Evolutionary conservation across 257 asterid genomes (phyloP), one percentile per base, ranked within the genome.

Genomic region (Nicotiana sylvestris): DNA sequence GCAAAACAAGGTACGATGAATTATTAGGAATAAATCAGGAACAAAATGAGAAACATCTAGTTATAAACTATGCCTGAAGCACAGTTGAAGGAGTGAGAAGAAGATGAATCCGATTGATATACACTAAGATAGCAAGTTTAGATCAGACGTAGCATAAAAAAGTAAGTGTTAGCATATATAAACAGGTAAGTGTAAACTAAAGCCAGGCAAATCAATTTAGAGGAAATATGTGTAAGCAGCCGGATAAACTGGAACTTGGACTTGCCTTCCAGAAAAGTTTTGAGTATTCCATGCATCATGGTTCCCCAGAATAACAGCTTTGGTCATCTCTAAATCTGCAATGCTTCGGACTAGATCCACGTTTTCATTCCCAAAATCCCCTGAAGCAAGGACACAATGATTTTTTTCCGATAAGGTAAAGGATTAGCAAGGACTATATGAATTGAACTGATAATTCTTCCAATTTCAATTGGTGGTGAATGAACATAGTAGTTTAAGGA

Each of bases 281-380:
- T 61, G 90, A 80, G 99, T 95, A 32, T 64, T 87, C 99, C 99
- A 94, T 76, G 97, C 99, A 82, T 95, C 99, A 86, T 95, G 99
- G 90, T 95, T 95, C 83, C 99, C 99, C 87, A 95, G 86, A 82
- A 95, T 94, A 86, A 90, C 87, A 81, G 98, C 97, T 88, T 94
- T 95, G 11, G 92, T 66, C 66, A 94, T 87, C 57, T 90, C 91
- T 55, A 95, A 90, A 53, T 84, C 88, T 57, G 99, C 91, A 88
- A 94, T 84, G 84, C 96, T 94, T 84, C 86, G 67, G 65, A 94
- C 98, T 46, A 95, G 91, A 77, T 90, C 93, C 76, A 90, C 97
- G 80, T 92, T 95, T 91, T 91, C 99, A 92, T 95, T 92, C 78
- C 98, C 99, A 88, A 96, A 92, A 90, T 96, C 99, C 91, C 99